Conservation (phyloP, 2,329 filamentous ascomycete species). For the Diaporthe sp. region DNA sequence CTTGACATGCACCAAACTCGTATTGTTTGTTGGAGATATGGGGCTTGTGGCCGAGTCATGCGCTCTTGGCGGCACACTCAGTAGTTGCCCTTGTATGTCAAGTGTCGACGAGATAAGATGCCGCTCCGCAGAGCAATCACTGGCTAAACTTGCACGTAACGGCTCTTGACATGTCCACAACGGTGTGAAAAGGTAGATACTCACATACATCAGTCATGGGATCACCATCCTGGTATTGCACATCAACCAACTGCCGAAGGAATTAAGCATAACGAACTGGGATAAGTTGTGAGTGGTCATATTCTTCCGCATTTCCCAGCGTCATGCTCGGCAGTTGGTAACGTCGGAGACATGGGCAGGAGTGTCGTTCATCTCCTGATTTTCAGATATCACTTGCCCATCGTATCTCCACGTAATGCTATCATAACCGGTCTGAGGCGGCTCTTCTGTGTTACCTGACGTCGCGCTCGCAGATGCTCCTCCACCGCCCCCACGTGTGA, state of each 20-base stretch:
- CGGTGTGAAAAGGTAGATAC: no score
- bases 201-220: neutral
- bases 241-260: slow-evolving; percentile 2
- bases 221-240: neutral
- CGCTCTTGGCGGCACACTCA: neutral
- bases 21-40: neutral
- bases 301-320: neutral
- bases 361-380: neutral
- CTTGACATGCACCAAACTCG: neutral
- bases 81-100: neutral
- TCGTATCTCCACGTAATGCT: neutral
- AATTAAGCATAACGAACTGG: neutral
- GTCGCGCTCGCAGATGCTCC: slow-evolving; percentile 12
- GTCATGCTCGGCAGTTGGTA: neutral
- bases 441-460: slow-evolving; percentile 19
- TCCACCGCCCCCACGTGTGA: slow-evolving; percentile 25
- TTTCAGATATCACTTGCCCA: neutral
- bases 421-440: neutral
- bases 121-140: neutral
- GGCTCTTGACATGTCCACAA: neutral
- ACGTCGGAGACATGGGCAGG: neutral
- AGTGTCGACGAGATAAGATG: no score
- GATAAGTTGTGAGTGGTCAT: neutral
- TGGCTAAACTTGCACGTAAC: neutral
- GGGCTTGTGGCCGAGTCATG: slow-evolving; percentile 16